Conservation (phyloP, 495 filamentous ascomycete species). For the Collariella sp. region DNA sequence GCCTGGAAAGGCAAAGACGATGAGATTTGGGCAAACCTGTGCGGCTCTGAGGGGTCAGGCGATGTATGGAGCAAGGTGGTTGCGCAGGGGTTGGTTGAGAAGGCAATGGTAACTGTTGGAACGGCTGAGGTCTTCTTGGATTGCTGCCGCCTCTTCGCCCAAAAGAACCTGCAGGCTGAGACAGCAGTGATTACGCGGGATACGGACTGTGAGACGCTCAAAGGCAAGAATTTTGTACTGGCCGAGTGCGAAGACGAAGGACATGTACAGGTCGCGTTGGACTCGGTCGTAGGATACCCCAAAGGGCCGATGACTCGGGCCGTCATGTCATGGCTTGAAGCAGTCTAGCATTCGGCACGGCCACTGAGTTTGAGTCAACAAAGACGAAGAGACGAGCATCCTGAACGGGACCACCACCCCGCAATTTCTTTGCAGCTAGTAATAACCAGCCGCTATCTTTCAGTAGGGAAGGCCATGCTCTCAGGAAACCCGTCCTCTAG, state of each 20-base stretch:
- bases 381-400: background rate
- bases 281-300: slow-evolving; percentile 10
- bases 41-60: background rate
- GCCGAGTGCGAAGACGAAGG: slow-evolving; percentile 17
- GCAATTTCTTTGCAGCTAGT: no score
- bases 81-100: slow-evolving; percentile 5
- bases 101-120: slow-evolving; percentile 12
- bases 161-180: slow-evolving; percentile 1
- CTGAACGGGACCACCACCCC: no score
- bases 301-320: slow-evolving; percentile 11
- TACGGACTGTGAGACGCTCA: background rate
- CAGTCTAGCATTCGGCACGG: background rate
- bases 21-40: slow-evolving; percentile 19
- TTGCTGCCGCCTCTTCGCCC: slow-evolving; percentile 11
- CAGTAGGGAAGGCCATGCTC: background rate
- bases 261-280: slow-evolving; percentile 18
- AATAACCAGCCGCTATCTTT: background rate
- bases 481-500: slow-evolving; percentile 45
- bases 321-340: slow-evolving; percentile 11
- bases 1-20: background rate
- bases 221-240: slow-evolving; percentile 6
- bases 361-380: background rate
- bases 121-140: slow-evolving; percentile 18
- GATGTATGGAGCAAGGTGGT: slow-evolving; percentile 11
- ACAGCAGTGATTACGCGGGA: background rate